A percentile compares a stretch with the other conserved stretches of the same genome.
Conservation (phyloP, 352 stramenopile genomes). For the Globisporangium nagaii region DNA sequence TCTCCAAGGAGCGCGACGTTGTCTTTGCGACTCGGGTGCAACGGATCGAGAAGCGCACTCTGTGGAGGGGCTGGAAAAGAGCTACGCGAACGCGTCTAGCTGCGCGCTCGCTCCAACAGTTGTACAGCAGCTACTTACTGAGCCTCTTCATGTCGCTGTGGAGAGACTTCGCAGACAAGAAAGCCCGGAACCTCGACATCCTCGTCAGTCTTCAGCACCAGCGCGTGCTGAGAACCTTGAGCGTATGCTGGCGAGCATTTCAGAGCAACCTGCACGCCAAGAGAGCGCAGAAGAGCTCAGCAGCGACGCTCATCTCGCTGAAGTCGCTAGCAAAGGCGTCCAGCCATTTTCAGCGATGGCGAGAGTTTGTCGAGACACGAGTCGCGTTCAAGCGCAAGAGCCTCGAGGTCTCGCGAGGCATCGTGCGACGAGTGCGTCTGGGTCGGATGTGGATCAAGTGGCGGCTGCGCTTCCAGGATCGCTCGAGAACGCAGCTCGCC, state of each 20-base stretch:
- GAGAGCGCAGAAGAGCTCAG: not conserved
- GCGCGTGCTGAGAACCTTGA: not conserved
- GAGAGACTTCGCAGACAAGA: not conserved
- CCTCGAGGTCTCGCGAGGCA: not conserved
- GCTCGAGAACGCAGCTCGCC: not conserved
- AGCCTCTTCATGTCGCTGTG: not conserved
- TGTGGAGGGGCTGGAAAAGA: constrained; percentile 2
- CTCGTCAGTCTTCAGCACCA: not conserved
- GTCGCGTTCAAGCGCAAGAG: not conserved
- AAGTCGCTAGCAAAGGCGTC: not conserved
- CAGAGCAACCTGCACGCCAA: not conserved
- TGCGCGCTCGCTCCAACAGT: not conserved
- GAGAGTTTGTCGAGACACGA: not conserved
- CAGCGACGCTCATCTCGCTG: not conserved
- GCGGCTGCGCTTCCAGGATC: not conserved
- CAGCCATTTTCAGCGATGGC: not conserved
- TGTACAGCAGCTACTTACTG: not conserved
- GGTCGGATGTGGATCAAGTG: not conserved
- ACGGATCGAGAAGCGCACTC: not conserved
- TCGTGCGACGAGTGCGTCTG: not conserved
- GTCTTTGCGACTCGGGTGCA: not conserved
- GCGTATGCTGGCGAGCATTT: constrained; percentile 1
- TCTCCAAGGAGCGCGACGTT: not conserved
- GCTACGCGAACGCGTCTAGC: not conserved
- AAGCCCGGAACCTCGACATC: not conserved